phyloP scores from a whole-genome alignment of 495 filamentous ascomycete genomes.

The Penicillium ochrochloron region DNA sequence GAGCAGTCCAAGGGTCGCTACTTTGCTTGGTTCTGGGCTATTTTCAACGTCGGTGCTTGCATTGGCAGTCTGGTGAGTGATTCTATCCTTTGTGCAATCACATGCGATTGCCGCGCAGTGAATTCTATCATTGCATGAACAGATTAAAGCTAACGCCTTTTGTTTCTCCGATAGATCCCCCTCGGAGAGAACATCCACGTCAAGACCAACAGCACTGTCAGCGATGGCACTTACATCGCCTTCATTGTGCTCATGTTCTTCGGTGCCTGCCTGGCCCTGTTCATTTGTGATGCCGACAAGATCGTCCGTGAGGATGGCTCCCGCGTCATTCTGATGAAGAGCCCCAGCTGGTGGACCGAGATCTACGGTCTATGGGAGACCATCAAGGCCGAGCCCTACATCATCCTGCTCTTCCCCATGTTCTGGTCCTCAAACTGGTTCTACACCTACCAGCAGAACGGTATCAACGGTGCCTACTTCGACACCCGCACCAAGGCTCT shows the following conservation, averaged over 20 bases:
- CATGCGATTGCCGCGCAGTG: not conserved
- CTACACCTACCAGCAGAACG: slow-evolving; percentile 73
- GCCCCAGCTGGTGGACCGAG: slow-evolving; percentile 67
- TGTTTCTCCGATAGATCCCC: slow-evolving; percentile 35
- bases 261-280: slow-evolving; percentile 63
- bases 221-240: slow-evolving; percentile 56
- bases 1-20: slow-evolving; percentile 54
- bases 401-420: slow-evolving; percentile 55
- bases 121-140: not conserved
- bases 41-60: slow-evolving; percentile 58
- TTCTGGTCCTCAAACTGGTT: slow-evolving; percentile 75
- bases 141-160: not conserved
- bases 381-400: slow-evolving; percentile 41
- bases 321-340: slow-evolving; percentile 79
- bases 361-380: slow-evolving; percentile 48
- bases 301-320: slow-evolving; percentile 79
- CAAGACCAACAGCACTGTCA: slow-evolving; percentile 42
- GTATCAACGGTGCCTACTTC: slow-evolving; percentile 53
- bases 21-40: slow-evolving; percentile 58
- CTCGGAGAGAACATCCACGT: slow-evolving; percentile 51
- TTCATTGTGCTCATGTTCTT: slow-evolving; percentile 54
- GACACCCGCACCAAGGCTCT: slow-evolving; percentile 50
- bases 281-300: slow-evolving; percentile 61
- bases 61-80: slow-evolving; percentile 50
- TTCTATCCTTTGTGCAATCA: not conserved